phyloP scores from a whole-genome alignment of 2,329 filamentous ascomycete genomes.

The Thelonectria discophora region DNA sequence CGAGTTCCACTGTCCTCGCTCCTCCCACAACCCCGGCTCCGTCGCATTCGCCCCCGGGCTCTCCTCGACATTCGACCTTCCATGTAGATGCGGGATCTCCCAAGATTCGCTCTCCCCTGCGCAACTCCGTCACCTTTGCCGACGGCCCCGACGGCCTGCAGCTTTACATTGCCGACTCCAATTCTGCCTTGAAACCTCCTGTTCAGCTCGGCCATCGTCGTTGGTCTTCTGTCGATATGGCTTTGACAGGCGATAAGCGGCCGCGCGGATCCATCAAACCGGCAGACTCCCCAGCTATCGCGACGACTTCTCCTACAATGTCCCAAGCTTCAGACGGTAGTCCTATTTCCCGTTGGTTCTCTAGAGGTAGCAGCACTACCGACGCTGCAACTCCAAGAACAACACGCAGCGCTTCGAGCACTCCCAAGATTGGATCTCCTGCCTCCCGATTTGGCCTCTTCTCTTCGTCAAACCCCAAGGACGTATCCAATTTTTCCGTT shows the following conservation, averaged over 20 bases:
- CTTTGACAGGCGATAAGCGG: conserved; percentile 45
- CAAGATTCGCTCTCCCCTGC: conserved; percentile 45
- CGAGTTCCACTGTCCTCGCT: conserved; percentile 7
- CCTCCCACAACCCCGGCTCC: conserved; percentile 3
- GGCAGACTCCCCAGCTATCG: background rate
- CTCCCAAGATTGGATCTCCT: conserved; percentile 47
- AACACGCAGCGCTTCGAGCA: conserved; percentile 37
- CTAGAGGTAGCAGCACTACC: conserved; percentile 27
- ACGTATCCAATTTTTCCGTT: conserved; percentile 33
- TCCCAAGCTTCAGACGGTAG: conserved; percentile 34
- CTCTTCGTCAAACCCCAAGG: conserved; percentile 54
- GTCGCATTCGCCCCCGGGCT: conserved; percentile 30
- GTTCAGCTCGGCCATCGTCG: conserved; percentile 19
- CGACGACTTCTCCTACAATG: conserved; percentile 11
- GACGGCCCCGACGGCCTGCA: conserved; percentile 29
- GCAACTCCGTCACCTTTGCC: conserved; percentile 42
- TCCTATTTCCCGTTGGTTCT: conserved; percentile 38
- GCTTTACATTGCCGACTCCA: conserved; percentile 22
- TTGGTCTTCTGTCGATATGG: conserved; percentile 46
- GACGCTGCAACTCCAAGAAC: conserved; percentile 22
- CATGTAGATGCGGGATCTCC: conserved; percentile 43
- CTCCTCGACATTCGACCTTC: conserved; percentile 36
- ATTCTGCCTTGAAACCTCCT: conserved; percentile 21
- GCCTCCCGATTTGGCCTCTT: conserved; percentile 58
- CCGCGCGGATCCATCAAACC: conserved; percentile 13